Base-by-base conservation (phyloP, 768 basidiomycete genomes). In the Podaxis sp. region DNA sequence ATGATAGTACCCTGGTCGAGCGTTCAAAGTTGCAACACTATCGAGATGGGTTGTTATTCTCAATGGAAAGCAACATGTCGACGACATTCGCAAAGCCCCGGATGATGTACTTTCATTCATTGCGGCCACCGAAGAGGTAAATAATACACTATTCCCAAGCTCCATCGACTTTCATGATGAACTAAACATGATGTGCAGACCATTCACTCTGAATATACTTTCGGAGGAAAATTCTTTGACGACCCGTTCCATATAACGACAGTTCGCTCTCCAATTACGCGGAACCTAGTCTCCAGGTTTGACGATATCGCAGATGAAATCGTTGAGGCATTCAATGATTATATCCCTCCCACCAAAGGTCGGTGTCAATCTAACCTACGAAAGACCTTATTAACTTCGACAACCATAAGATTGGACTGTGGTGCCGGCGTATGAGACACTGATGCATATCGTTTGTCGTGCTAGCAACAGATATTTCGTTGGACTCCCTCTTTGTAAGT, bases 401-500 rank as follows among this genome's bases (percentile, higher is more conserved):
- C 22, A 8, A 27, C 36, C 3, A 29, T 25, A 15, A 79, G 79
- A 78, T 13, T 82, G 81, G 81, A 68, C 68, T 12, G 64, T 63
- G 7, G 47, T 81, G 1, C 67, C 69, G 0, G 72, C 66, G 1
- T 47, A 74, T 2, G 57, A 67, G 0, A 65, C 58, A 0, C 64
- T 74, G 2, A 73, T 68, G 61, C 40, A 71, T 22, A 66, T 82
- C 12, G 67, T 83, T 13, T 73, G 75, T 33, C 73, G 81, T 43
- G 66, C 70, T 1, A 77, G 66, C 56, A 81, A 79, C 59, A 75
- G 82, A 15, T 43, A 75, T 0, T 80, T 83, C 53, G 78, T 84
- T 3, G 83, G 82, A 0, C 68, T 76, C 37, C 80, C 82, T 1
- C 53, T 80, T 1, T 83, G 83, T 82, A 41, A n/a, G 77, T 50